Conservation (phyloP, 2,329 filamentous ascomycete genomes). For the Ophiostoma triangulosporum region DNA sequence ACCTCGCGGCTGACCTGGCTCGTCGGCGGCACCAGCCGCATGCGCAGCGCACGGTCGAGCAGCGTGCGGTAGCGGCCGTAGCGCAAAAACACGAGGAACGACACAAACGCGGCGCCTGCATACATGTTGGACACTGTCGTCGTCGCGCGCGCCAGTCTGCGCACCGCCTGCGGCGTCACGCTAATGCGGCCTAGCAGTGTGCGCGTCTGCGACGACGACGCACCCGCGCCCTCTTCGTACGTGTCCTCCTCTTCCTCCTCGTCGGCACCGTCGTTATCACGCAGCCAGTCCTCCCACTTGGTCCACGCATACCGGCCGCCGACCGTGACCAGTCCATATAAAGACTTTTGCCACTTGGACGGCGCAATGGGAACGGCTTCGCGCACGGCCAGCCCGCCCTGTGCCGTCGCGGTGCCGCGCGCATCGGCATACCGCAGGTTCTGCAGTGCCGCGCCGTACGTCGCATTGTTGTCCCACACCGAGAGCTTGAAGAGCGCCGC, state of each 20-base stretch:
- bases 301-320: constrained; percentile 82
- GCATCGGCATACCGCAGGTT: constrained; percentile 85
- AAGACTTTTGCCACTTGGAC: constrained; percentile 65
- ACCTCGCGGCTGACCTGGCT: constrained; percentile 82
- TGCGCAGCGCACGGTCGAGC: constrained; percentile 68
- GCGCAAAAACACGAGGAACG: constrained; percentile 81
- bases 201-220: background rate
- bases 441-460: constrained; percentile 85
- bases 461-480: constrained; percentile 92
- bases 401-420: constrained; percentile 27
- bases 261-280: constrained; percentile 50
- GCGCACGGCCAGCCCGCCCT: background rate
- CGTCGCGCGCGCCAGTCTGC: constrained; percentile 55
- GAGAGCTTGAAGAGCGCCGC: constrained; percentile 83
- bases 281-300: constrained; percentile 79
- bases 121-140: constrained; percentile 58
- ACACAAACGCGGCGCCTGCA: constrained; percentile 67
- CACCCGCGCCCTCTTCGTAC: background rate
- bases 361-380: constrained; percentile 54
- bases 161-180: constrained; percentile 20
- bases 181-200: constrained; percentile 16
- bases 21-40: constrained; percentile 74
- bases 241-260: constrained; percentile 1
- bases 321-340: constrained; percentile 77
- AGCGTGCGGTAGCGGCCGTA: constrained; percentile 87